Evolutionary conservation across 495 filamentous ascomycete species (phyloP).

Genomic region (Tuber aestivum): DNA sequence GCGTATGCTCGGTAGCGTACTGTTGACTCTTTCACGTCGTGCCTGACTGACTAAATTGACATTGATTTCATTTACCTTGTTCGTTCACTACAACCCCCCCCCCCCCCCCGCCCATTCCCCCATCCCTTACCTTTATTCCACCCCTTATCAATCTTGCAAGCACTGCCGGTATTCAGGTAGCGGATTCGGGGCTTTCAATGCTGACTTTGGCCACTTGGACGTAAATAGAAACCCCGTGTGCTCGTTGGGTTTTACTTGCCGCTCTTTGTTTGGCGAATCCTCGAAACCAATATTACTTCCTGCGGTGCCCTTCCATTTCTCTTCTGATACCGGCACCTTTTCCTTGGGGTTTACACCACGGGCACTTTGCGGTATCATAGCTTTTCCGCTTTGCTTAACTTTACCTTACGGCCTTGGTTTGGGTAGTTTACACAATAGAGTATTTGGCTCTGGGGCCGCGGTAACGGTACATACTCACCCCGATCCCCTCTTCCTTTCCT

Average conservation of each 20-base stretch:
- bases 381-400: neutral
- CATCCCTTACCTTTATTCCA: neutral
- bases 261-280: conserved; percentile 23
- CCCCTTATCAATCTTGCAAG: conserved; percentile 8
- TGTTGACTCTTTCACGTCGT: neutral
- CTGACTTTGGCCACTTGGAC: conserved; percentile 30
- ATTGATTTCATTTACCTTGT: neutral
- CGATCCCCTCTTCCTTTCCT: conserved; percentile 20
- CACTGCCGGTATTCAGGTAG: conserved; percentile 22
- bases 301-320: conserved; percentile 13
- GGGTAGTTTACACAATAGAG: neutral
- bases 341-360: neutral
- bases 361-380: neutral
- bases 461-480: conserved; percentile 12
- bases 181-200: conserved; percentile 22
- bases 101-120: neutral
- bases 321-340: conserved; percentile 1
- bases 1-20: neutral
- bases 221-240: conserved; percentile 34
- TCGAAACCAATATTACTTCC: conserved; percentile 26
- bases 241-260: conserved; percentile 37
- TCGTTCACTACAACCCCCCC: neutral
- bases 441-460: neutral
- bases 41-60: neutral
- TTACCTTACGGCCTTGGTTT: neutral